Percentiles rank a stretch among this genome's conserved stretches.
Evolutionary conservation across 257 asterid species (phyloP).

Genomic region (Rauvolfia tetraphylla): DNA sequence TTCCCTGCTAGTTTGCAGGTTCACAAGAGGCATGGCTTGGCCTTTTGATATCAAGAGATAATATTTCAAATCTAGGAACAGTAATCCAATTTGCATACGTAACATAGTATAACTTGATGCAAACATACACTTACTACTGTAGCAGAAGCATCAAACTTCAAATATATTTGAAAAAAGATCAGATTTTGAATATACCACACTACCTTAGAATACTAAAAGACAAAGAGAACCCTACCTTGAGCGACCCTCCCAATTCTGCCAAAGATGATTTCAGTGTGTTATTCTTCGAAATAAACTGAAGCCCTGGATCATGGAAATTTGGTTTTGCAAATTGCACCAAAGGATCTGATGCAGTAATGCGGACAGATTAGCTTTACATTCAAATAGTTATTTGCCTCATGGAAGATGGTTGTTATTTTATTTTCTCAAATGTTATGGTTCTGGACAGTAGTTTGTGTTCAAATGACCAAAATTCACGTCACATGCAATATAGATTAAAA

Average conservation of each 20-base stretch:
- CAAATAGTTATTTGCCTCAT: neutral
- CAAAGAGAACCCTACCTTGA: slow-evolving; percentile 40
- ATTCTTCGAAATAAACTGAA: slow-evolving; percentile 35
- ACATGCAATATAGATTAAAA: neutral
- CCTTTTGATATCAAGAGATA: neutral
- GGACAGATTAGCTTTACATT: neutral
- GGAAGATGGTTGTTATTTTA: neutral
- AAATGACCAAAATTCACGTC: neutral
- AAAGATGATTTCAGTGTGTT: slow-evolving; percentile 51
- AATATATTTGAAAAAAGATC: neutral
- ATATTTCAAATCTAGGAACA: neutral
- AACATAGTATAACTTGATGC: neutral
- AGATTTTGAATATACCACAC: neutral
- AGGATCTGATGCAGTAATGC: neutral
- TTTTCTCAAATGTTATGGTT: neutral
- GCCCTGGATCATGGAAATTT: slow-evolving; percentile 47
- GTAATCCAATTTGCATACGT: neutral
- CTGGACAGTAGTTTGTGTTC: neutral
- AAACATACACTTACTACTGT: neutral
- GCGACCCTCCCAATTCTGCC: slow-evolving; percentile 64
- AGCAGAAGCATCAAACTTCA: neutral
- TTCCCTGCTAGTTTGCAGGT: neutral
- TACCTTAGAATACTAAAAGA: slow-evolving; percentile 10
- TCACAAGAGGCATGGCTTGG: neutral
- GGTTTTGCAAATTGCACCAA: slow-evolving; percentile 1